These are phyloP conservation scores for Penicillium riverlandense DNA, from an alignment of 495 filamentous ascomycete genomes.

Conservation along the genomic window DNA sequence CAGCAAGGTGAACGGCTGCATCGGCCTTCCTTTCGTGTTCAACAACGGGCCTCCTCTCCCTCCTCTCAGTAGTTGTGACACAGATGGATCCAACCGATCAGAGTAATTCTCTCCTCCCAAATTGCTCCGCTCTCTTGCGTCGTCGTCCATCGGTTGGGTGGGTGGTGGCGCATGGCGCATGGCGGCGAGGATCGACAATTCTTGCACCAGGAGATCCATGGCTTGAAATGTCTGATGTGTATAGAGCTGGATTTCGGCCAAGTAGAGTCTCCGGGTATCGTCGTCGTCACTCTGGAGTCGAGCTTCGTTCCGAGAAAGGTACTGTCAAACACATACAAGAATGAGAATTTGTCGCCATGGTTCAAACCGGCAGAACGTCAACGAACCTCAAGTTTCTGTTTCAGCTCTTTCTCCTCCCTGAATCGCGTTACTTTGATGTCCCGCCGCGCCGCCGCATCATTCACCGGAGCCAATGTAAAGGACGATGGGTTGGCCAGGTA, in stretches of 20 bases:
- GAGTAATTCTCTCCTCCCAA: conserved; percentile 47
- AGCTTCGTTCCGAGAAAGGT: conserved; percentile 52
- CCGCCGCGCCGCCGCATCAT: conserved; percentile 66
- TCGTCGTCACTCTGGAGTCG: conserved; percentile 68
- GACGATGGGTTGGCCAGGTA: conserved; percentile 58
- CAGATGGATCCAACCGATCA: conserved; percentile 65
- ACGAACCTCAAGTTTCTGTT: conserved; percentile 68
- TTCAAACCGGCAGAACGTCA: neutral
- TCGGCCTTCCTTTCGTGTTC: conserved; percentile 73
- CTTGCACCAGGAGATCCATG: conserved; percentile 75
- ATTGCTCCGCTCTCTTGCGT: conserved; percentile 39
- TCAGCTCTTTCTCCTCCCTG: conserved; percentile 78
- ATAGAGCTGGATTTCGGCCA: conserved; percentile 63
- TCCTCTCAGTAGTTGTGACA: conserved; percentile 45
- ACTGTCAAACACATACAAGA: conserved; percentile 25
- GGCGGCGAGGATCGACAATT: conserved; percentile 71
- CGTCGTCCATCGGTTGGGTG: conserved; percentile 31
- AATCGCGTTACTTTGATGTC: conserved; percentile 82
- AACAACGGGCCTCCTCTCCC: conserved; percentile 66
- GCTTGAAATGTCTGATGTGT: conserved; percentile 77
- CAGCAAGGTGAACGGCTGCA: conserved; percentile 85
- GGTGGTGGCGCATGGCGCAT: conserved; percentile 46
- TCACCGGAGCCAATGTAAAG: conserved; percentile 62
- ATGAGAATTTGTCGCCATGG: conserved; percentile 14
- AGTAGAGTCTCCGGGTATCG: conserved; percentile 66